Conservation (phyloP, 169 alveolate genomes). For the Ichthyophthirius multifiliis region DNA sequence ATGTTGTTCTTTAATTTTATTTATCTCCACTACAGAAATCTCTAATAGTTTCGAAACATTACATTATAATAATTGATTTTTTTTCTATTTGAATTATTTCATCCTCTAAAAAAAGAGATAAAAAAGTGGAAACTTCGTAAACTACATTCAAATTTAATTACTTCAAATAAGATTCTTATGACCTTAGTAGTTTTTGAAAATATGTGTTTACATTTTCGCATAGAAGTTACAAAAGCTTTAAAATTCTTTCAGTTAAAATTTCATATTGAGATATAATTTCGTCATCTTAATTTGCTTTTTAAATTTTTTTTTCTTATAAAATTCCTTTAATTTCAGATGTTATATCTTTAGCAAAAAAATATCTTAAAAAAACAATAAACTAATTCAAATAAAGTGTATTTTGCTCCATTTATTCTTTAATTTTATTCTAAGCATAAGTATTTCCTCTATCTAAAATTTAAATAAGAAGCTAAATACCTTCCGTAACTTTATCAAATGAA, state of each 20-base stretch:
- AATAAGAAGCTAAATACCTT: no score
- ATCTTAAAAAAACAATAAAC: no score
- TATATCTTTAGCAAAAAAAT: no score
- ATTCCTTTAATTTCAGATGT: no score
- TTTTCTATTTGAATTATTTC: background rate
- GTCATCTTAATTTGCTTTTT: no score
- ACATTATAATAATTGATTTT: background rate
- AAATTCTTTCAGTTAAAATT: conserved; percentile 12
- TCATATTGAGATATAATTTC: no score
- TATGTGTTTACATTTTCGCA: conserved; percentile 42
- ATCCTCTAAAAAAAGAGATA: conserved; percentile 30
- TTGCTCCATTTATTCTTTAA: no score
- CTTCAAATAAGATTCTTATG: background rate
- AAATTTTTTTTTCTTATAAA: no score
- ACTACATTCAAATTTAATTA: conserved; percentile 17
- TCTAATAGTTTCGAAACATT: conserved; percentile 27
- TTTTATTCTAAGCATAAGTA: no score
- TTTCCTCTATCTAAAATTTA: no score
- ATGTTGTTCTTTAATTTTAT: background rate
- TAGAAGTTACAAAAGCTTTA: conserved; percentile 11
- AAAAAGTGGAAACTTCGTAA: conserved; percentile 14
- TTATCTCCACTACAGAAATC: conserved; percentile 32
- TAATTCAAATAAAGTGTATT: no score
- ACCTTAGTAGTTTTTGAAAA: conserved; percentile 12
- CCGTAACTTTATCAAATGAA: no score